Evolutionary conservation across 148 eudicot species (phyloP).

Genomic region (Silene uniflora): DNA sequence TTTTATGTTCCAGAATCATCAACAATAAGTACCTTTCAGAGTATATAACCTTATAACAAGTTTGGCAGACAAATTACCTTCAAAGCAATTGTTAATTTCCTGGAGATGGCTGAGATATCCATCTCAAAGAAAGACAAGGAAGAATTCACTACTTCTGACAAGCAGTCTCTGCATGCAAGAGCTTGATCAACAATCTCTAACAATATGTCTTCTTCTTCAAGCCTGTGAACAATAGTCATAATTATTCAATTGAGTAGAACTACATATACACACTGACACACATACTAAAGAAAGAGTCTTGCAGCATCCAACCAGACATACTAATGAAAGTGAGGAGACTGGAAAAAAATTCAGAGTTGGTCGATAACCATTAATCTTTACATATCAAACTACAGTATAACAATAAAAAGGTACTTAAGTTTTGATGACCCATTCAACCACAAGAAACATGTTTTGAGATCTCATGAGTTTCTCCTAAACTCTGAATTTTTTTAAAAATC

Average conservation of each 20-base stretch:
- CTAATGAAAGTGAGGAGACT: neutral
- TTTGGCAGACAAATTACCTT: constrained; percentile 48
- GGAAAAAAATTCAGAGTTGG: neutral
- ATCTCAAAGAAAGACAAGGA: constrained; percentile 49
- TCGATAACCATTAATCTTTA: neutral
- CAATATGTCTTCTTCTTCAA: constrained; percentile 63
- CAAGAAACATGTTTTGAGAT: neutral
- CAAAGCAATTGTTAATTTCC: constrained; percentile 56
- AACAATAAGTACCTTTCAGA: neutral
- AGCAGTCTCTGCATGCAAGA: constrained; percentile 54
- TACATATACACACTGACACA: constrained; percentile 1
- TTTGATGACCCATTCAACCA: neutral
- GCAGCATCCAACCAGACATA: neutral
- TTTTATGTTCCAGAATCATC: neutral
- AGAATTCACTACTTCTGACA: constrained; percentile 54
- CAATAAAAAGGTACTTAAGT: neutral
- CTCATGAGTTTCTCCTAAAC: neutral
- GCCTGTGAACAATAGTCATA: constrained; percentile 37
- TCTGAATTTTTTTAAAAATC: too few species aligned
- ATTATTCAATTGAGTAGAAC: constrained; percentile 7
- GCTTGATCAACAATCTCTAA: constrained; percentile 67
- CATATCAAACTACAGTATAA: neutral
- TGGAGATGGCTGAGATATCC: constrained; percentile 45
- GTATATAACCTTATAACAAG: neutral
- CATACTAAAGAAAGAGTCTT: neutral